Evolutionary conservation across 768 basidiomycete genomes (phyloP), one percentile per base, ranked within the genome.

Genomic region (Pluteus cervinus): DNA sequence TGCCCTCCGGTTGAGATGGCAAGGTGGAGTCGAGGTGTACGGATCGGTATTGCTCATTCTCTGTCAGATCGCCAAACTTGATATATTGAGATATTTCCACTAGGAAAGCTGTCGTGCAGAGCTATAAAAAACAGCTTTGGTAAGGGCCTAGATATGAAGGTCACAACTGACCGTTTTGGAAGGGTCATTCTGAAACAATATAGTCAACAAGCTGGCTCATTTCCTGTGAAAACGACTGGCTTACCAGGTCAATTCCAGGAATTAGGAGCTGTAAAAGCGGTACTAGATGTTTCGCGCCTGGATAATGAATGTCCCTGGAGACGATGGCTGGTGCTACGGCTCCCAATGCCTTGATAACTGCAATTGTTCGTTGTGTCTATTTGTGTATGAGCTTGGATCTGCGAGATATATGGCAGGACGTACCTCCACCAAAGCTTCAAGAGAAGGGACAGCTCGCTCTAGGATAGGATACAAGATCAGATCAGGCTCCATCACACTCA

Each of bases 391-490:
- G 31, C 40, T 37, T 40, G 42, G 14, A 28, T 23, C 20, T 7
- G 25, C 45, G 21, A 15, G 15, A 37, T n/a, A 17, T 38, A 18
- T 33, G 28, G n/a, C 26, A 15, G 8, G 16, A 48, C 69, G 29
- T 46, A 82, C 86, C 73, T 92, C 89, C 11, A 81, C 79, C n/a
- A 93, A 61, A 3, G 86, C 79, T 57, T 92, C 88, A n/a, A 96
- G 61, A 1, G 88, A 85, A 2, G 89, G 87, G 4, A 85, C 78
- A 7, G 87, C 86, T 37, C 89, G 69, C 54, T 93, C 88, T 42
- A 93, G 58, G 28, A 93, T 72, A 0, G 87, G 78, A 30, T 81
- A 78, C 29, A 93, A 63, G 46, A 93, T 81, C 15, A 94, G 66
- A 53, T 89, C 86, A 1, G 91, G 89, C 47, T 92, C 89, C 71